Base-by-base conservation (phyloP, 805 yeast species). In the Cyberlindnera maclurae region DNA sequence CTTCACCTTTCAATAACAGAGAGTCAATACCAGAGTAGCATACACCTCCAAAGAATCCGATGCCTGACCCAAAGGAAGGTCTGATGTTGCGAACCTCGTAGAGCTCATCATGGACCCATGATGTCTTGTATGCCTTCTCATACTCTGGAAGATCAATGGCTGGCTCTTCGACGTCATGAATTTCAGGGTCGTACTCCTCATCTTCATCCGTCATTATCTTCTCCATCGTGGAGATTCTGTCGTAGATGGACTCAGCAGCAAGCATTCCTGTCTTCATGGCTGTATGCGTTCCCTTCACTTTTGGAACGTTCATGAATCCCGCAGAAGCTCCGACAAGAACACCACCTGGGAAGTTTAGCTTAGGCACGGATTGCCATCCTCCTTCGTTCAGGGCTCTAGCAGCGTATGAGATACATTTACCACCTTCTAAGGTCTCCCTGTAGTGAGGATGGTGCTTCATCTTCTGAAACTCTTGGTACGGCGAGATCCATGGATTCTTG, bases 381-480 rank as follows among this genome's bases (percentile, higher is more conserved):
- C 99, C 99, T 65, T 93, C 99, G 60, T 90, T 93, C 50, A 93
- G 73, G 1, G 97, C 96, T 51, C 98, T 74, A 4, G 98, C 98
- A 13, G 86, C 98, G 54, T 93, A 93, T 3, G 95, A 79, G 15
- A 93, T 72, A 62, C 97, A 93, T 55, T 81, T 86, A 15, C 98
- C 98, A 30, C 94, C 95, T 52, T 77, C 75, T 38, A 93, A 67
- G 1, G 82, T 81, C 15, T 75, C 64, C 24, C 75, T 64, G 59
- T 87, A 93, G 60, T 74, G 82, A 4, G 96, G 95, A 60, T 93
- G 97, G 35, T 75, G 81, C 62, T 93, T 93, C 93, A 93, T 75
- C 49, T 77, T 77, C 67, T 90, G 97, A 61, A 93, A 93, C 65
- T 93, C 98, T 60, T 86, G 85, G 62, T 87, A 93, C 16, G 98